phyloP scores from a whole-genome alignment of 176 grass and related monocot species.

The Raddia distichophylla region DNA sequence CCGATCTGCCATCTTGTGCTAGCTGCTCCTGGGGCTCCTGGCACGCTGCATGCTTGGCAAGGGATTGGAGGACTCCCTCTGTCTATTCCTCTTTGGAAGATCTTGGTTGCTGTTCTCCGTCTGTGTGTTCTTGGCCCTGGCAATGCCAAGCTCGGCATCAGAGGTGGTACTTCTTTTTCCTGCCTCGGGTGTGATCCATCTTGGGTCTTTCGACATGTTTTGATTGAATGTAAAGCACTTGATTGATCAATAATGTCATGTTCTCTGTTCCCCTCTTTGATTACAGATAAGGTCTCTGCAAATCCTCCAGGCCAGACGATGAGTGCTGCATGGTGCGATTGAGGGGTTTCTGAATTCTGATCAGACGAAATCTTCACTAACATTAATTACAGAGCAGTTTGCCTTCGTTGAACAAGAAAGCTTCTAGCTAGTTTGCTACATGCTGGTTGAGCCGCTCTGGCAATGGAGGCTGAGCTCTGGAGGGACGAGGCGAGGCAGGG shows the following conservation, averaged over 20 bases:
- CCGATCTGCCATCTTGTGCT: neutral
- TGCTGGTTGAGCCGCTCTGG: conserved; percentile 4
- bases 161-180: conserved; percentile 19
- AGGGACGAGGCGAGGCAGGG: neutral
- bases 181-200: neutral
- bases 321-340: neutral
- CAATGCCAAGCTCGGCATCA: neutral
- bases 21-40: neutral
- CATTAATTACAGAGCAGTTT: no score
- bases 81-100: neutral
- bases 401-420: neutral
- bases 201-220: neutral
- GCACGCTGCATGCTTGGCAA: neutral
- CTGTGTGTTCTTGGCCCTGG: conserved; percentile 35
- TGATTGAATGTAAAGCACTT: no score
- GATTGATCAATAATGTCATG: no score
- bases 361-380: no score
- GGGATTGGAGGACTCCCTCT: neutral
- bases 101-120: neutral
- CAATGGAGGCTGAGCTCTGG: neutral
- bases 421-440: neutral
- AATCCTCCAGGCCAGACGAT: neutral
- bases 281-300: neutral
- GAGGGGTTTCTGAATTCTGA: no score
- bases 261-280: no score